Conservation (phyloP, 306 rosid species). For the Cucurbita ficifolia region DNA sequence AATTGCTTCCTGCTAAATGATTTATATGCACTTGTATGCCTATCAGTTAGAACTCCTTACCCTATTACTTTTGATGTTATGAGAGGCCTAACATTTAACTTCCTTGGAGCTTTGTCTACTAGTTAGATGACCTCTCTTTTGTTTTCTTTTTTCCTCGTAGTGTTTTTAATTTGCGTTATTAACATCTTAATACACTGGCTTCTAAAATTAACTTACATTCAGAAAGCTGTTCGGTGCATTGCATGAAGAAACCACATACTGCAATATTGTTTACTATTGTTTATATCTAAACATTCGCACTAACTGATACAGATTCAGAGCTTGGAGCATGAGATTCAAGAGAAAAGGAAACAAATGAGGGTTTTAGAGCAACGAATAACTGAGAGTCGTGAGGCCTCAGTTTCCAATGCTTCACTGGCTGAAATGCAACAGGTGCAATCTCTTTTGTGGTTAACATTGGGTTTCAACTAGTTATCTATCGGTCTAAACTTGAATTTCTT, state of each 20-base stretch:
- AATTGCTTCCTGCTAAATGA: background rate
- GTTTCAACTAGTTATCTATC: background rate
- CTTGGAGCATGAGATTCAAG: slow-evolving; percentile 85
- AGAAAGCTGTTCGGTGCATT: background rate
- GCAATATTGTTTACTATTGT: background rate
- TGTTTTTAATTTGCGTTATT: background rate
- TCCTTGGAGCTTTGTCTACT: background rate
- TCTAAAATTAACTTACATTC: background rate
- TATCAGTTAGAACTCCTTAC: background rate
- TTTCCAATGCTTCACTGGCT: slow-evolving; percentile 61
- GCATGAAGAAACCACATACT: background rate
- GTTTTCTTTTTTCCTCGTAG: background rate
- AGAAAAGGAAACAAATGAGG: slow-evolving; percentile 83
- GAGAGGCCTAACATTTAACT: background rate
- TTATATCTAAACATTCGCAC: background rate
- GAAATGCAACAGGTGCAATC: slow-evolving; percentile 94
- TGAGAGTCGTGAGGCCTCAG: slow-evolving; percentile 80
- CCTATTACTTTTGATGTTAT: background rate
- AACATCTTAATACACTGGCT: too few species aligned
- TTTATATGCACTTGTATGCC: background rate
- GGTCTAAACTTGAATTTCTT: background rate
- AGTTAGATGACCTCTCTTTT: background rate
- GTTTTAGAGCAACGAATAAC: slow-evolving; percentile 67
- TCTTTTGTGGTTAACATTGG: background rate
- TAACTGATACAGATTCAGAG: slow-evolving; percentile 46